Base-by-base conservation (phyloP, 768 basidiomycete species). In the Rubroboletus pulcherrimus region DNA sequence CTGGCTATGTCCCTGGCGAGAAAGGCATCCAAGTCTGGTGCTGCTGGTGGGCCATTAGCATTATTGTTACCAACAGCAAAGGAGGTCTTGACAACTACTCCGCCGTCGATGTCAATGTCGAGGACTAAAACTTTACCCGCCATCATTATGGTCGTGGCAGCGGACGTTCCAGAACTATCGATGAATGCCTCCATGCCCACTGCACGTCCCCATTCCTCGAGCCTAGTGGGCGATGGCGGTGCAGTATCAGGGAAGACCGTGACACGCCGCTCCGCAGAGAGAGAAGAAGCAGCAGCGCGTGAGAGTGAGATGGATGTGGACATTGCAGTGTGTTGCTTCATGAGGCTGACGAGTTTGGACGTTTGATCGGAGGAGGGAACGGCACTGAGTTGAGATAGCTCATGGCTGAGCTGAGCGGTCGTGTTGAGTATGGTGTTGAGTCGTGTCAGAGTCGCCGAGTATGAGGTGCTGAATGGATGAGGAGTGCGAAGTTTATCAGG, bases 81-180 rank as follows among this genome's bases (percentile, higher is more conserved):
- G 8, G 87, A 84, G 2, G 86, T 88, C 67, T 89, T 91, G 61
- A 89, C 81, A 39, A 74, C 79, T 0, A 79, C 77, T 29, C 57
- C 56, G 45, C 63, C 69, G 12, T 72, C 69, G 58, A 92, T 80
- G 61, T 89, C 85, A 55, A 91, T 77, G 66, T 92, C 90, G 51
- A 91, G 72, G 34, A 91, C 89, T 10, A 92, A 73, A n/a, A 90
- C 83, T 67, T 89, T 89, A 2, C 90, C 90, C 4, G 84, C 90
- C 37, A 91, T 78, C 19, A 86, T 78, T 38, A 89, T 72, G 0
- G 79, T 84, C 39, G 79, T 73, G 26, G 74, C 73, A 42, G 62
- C 46, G n/a, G 65, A 61, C 15, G 55, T 38, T 15, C 78, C 80
- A 55, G 78, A 78, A 37, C 76, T 75, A 58, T 90, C 89, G 56